These are phyloP conservation scores for Claviceps fusiformis DNA, from an alignment of 2,329 filamentous ascomycete species.

Conservation along the genomic window DNA sequence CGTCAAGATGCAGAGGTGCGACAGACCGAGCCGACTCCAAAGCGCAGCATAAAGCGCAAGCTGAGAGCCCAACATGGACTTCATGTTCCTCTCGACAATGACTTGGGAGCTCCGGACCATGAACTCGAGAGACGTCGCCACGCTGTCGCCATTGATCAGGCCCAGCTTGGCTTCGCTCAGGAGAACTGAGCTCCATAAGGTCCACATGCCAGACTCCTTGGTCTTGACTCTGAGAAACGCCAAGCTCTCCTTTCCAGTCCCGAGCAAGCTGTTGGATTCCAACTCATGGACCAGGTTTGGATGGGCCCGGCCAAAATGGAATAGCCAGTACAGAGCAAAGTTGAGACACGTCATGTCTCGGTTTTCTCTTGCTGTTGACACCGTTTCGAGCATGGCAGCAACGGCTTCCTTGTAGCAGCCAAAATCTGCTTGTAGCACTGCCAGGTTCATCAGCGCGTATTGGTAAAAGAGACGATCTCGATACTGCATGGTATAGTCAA, in stretches of 20 bases:
- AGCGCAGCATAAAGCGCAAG: slow-evolving; percentile 59
- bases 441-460: slow-evolving; percentile 85
- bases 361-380: slow-evolving; percentile 87
- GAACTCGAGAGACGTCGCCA: slow-evolving; percentile 54
- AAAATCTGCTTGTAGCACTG: slow-evolving; percentile 89
- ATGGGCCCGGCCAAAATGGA: slow-evolving; percentile 82
- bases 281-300: slow-evolving; percentile 58
- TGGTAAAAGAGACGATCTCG: slow-evolving; percentile 79
- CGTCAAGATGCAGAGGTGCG: slow-evolving; percentile 40
- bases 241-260: slow-evolving; percentile 67
- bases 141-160: slow-evolving; percentile 56
- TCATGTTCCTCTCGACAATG: slow-evolving; percentile 63
- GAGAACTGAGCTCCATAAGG: slow-evolving; percentile 67
- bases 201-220: slow-evolving; percentile 76
- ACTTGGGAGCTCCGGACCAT: slow-evolving; percentile 74
- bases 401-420: slow-evolving; percentile 81
- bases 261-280: slow-evolving; percentile 60
- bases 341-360: slow-evolving; percentile 87
- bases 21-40: slow-evolving; percentile 60
- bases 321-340: slow-evolving; percentile 90
- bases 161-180: slow-evolving; percentile 75
- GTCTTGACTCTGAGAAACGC: slow-evolving; percentile 76
- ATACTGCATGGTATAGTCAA: slow-evolving; percentile 88
- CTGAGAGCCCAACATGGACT: slow-evolving; percentile 58
- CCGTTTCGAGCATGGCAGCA: slow-evolving; percentile 88